Evolutionary conservation across 1,284 basidiomycete genomes (phyloP), one percentile per base, ranked within the genome.

Genomic region (Rhodofomes roseus): DNA sequence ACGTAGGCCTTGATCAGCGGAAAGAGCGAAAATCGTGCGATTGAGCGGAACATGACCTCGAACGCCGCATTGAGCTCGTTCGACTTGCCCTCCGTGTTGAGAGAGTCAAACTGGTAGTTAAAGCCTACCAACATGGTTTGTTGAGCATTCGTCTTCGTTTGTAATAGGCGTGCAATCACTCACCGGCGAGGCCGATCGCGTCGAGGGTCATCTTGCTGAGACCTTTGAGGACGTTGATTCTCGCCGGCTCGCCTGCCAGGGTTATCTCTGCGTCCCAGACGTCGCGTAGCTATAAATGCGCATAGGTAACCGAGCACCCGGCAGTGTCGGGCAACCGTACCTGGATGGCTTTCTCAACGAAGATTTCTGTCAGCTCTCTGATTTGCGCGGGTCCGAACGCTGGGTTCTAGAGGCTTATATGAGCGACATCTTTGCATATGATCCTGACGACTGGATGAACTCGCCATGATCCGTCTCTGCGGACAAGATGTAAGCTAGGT

Each of bases 351-450:
- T 86, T 85, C 2, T 77, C 73, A 2, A 83, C 61, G 60, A 87
- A 85, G 22, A 85, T 77, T 20, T 76, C 74, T 0, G 81, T 84
- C 0, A 86, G 68, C 48, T 79, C 80, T 4, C 84, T 74, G 29
- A 86, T 77, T 61, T 84, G 81, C 1, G 77, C 68, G 0, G 77
- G 75, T 5, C 82, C 81, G 60, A 87, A 86, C 0, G 82, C 84
- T 18, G 84, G 84, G 61, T 84, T 86, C 84, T 70, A 39, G 34
- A 43, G 16, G 40, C 8, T 23, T 18, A 16, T 2, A 7, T 36
- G 20, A 29, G 20, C 9, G 5, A 14, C n/a, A n/a, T n/a, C n/a
- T n/a, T n/a, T n/a, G n/a, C n/a, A n/a, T n/a, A 16, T n/a, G 22
- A 20, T 27, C 22, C 6, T 2, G 11, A 27, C 23, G 25, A 57